Evolutionary conservation across 768 basidiomycete genomes (phyloP).

Genomic region (Hericium coralloides): DNA sequence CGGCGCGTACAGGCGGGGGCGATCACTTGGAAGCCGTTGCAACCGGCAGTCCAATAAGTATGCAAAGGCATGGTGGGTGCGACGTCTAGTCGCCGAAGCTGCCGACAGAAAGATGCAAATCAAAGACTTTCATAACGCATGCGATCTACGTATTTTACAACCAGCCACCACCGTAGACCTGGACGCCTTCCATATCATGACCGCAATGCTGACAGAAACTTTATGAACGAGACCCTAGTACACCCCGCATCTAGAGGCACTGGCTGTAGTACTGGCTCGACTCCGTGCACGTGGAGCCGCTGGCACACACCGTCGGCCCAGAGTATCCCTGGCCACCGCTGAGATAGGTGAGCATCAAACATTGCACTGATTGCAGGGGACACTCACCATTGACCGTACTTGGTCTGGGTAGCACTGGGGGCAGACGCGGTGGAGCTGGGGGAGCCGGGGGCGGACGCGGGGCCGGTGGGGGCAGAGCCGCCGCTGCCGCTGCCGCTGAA

Average conservation of each 20-base stretch:
- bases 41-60: too few species aligned
- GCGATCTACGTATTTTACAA: too few species aligned
- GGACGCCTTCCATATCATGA: too few species aligned
- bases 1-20: too few species aligned
- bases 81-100: too few species aligned
- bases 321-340: background rate
- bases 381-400: background rate
- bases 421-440: background rate
- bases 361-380: background rate
- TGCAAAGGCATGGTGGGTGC: too few species aligned
- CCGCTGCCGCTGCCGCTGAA: slow-evolving; percentile 15
- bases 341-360: background rate
- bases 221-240: too few species aligned
- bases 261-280: background rate
- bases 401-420: background rate
- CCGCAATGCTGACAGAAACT: too few species aligned
- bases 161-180: too few species aligned
- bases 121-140: too few species aligned
- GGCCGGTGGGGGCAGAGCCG: background rate
- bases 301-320: background rate
- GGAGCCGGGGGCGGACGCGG: background rate
- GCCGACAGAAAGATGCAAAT: too few species aligned
- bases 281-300: background rate
- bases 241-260: background rate
- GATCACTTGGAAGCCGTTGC: too few species aligned